Percentiles rank a stretch among this genome's conserved stretches.
phyloP scores from a whole-genome alignment of 2,329 filamentous ascomycete genomes.

The Beauveria medogensis region DNA sequence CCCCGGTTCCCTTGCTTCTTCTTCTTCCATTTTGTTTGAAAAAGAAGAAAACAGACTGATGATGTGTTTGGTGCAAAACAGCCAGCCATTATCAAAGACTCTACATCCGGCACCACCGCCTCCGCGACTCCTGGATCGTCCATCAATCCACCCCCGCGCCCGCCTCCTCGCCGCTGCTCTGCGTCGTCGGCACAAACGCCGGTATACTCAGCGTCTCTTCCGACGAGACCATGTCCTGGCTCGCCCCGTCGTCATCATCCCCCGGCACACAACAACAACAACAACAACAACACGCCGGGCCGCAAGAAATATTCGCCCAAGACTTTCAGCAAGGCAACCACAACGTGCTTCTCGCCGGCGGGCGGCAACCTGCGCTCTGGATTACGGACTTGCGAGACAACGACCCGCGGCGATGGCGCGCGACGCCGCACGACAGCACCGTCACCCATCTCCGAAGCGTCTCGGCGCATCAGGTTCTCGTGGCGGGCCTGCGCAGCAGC shows the following conservation, averaged over 20 bases:
- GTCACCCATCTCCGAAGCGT: constrained; percentile 44
- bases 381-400: constrained; percentile 35
- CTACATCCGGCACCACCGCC: constrained; percentile 20
- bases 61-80: constrained; percentile 10
- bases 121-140: constrained; percentile 24
- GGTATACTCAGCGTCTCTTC: constrained; percentile 35
- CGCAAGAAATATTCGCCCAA: constrained; percentile 38
- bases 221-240: constrained; percentile 25
- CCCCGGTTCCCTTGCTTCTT: background rate
- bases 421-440: constrained; percentile 28
- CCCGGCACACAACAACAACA: background rate
- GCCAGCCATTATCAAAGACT: constrained; percentile 26
- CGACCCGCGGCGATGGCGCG: constrained; percentile 24
- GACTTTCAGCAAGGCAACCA: constrained; percentile 38
- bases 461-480: constrained; percentile 41
- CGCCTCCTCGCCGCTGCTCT: constrained; percentile 28
- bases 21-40: background rate
- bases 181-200: constrained; percentile 38
- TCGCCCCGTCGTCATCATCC: constrained; percentile 20
- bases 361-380: constrained; percentile 39
- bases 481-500: constrained; percentile 39
- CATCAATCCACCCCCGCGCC: constrained; percentile 37
- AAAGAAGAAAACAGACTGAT: background rate
- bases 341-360: constrained; percentile 42
- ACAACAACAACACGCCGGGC: constrained; percentile 10